These are phyloP conservation scores for Lachnellula willkommii DNA, from an alignment of 2,329 filamentous ascomycete species.

Conservation along the genomic window DNA sequence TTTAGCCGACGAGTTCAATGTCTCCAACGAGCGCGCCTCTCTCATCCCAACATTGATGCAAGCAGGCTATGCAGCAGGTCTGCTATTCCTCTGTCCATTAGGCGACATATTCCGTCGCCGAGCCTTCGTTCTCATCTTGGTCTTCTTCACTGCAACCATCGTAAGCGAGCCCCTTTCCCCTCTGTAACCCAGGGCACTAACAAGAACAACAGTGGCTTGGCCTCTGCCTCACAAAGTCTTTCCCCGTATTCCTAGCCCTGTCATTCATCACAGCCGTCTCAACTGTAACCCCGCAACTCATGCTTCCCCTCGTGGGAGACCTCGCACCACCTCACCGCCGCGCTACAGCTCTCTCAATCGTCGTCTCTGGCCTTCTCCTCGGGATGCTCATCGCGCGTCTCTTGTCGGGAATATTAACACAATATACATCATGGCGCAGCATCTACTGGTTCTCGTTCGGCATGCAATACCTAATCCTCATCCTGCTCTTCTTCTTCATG, in stretches of 20 bases:
- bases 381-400: conserved; percentile 72
- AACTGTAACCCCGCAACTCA: conserved; percentile 73
- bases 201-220: conserved; percentile 52
- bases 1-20: conserved; percentile 64
- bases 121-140: conserved; percentile 62
- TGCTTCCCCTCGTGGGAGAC: conserved; percentile 77
- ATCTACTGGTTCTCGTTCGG: conserved; percentile 75
- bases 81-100: conserved; percentile 70
- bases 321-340: conserved; percentile 65
- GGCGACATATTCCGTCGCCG: conserved; percentile 65
- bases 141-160: conserved; percentile 63
- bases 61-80: conserved; percentile 68
- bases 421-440: conserved; percentile 68
- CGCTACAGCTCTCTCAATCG: conserved; percentile 65
- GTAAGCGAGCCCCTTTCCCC: conserved; percentile 38
- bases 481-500: conserved; percentile 66
- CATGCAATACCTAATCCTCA: conserved; percentile 62
- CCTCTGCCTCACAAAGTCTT: conserved; percentile 62
- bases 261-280: conserved; percentile 71
- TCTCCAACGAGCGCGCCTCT: conserved; percentile 62
- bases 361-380: conserved; percentile 69
- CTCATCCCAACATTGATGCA: conserved; percentile 71
- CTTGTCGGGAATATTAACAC: conserved; percentile 67
- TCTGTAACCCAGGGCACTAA: neutral
- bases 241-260: conserved; percentile 60